Conservation (phyloP, 805 yeast species). For the Nakazawaea ambrosiae region DNA sequence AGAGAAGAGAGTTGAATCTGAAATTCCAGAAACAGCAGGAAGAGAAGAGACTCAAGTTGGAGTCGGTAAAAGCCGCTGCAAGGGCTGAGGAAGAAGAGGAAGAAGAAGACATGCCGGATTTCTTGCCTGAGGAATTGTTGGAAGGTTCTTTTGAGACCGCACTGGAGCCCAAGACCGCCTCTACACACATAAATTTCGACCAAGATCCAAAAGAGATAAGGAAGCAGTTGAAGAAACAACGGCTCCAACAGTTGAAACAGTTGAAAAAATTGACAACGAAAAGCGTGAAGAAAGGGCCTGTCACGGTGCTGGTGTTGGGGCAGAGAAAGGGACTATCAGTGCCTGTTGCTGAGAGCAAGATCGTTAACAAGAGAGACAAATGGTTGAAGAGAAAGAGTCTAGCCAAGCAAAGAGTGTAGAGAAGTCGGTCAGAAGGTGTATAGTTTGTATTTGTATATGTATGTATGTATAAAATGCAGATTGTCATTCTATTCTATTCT, state of each 20-base stretch:
- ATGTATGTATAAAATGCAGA: too few species aligned
- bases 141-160: slow-evolving; percentile 12
- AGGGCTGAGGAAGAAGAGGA: slow-evolving; percentile 10
- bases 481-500: too few species aligned
- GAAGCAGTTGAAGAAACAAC: slow-evolving; percentile 14
- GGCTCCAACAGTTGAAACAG: slow-evolving; percentile 22
- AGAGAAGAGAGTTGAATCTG: slow-evolving; percentile 24
- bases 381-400: slow-evolving; percentile 14
- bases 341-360: slow-evolving; percentile 17
- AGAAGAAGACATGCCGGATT: slow-evolving; percentile 25
- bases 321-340: slow-evolving; percentile 12
- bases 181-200: slow-evolving; percentile 5
- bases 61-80: background rate
- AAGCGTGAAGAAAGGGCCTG: slow-evolving; percentile 30
- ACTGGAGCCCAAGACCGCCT: background rate
- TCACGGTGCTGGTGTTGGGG: slow-evolving; percentile 28
- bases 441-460: too few species aligned
- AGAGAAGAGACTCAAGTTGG: slow-evolving; percentile 18
- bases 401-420: slow-evolving; percentile 3
- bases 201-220: slow-evolving; percentile 11
- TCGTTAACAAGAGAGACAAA: slow-evolving; percentile 11
- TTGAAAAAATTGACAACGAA: slow-evolving; percentile 24
- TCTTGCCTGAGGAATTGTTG: slow-evolving; percentile 32
- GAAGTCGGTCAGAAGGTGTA: too few species aligned
- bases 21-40: slow-evolving; percentile 25